Conservation (phyloP, 352 stramenopile genomes). For the Phytophthora pluvialis region DNA sequence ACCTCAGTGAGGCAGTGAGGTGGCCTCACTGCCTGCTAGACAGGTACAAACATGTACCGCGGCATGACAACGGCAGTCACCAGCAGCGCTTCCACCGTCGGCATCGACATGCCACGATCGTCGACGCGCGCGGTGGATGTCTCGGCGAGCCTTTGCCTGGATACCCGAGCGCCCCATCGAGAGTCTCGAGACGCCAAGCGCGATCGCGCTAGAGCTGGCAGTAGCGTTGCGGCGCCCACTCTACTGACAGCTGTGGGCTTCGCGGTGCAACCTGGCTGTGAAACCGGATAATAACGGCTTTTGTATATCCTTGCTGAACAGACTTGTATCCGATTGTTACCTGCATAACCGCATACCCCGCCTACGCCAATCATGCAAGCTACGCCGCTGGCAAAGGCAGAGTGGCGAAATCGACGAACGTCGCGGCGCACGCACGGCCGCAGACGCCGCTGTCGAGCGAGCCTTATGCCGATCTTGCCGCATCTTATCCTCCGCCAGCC, state of each 20-base stretch:
- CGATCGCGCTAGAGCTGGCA: constrained; percentile 3
- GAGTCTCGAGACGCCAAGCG: neutral
- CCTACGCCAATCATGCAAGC: neutral
- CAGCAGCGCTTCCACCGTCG: neutral
- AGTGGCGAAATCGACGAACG: constrained; percentile 1
- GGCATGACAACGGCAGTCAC: constrained; percentile 22
- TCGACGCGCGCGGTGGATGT: neutral
- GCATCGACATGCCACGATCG: constrained; percentile 8
- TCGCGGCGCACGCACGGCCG: constrained; percentile 18
- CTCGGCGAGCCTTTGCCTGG: constrained; percentile 12
- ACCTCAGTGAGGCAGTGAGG: no score
- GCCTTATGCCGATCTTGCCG: constrained; percentile 24
- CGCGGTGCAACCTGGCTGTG: constrained; percentile 18
- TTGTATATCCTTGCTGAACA: neutral
- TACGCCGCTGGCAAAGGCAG: neutral
- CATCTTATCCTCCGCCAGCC: constrained; percentile 32
- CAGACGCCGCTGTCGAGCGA: constrained; percentile 19
- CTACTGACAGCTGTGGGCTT: constrained; percentile 32
- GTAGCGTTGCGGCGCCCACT: constrained; percentile 19
- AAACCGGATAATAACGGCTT: constrained; percentile 14
- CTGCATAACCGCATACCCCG: constrained; percentile 9
- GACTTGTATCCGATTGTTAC: neutral
- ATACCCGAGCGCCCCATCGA: constrained; percentile 10
- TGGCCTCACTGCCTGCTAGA: no score
- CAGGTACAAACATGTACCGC: neutral